Conservation (phyloP, 2,329 filamentous ascomycete species). For the Neoscytalidium dimidiatum region DNA sequence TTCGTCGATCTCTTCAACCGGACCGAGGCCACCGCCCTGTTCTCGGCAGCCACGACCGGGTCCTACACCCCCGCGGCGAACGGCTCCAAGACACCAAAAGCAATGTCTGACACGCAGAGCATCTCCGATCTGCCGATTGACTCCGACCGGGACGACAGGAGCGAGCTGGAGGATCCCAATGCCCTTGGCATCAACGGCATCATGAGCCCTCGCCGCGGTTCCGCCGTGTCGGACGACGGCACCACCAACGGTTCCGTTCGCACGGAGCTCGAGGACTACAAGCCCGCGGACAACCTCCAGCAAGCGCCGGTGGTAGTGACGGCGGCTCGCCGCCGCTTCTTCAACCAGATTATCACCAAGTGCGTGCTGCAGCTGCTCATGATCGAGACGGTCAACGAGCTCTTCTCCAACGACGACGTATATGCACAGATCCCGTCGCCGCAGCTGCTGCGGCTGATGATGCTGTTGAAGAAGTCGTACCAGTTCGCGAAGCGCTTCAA, state of each 20-base stretch:
- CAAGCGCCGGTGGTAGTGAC: conserved; percentile 92
- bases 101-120: conserved; percentile 32
- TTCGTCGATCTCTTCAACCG: conserved; percentile 95
- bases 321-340: conserved; percentile 88
- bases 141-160: conserved; percentile 29
- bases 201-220: conserved; percentile 29
- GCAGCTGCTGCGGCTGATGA: conserved; percentile 90
- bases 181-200: conserved; percentile 49
- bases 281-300: conserved; percentile 64
- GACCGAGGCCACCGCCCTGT: conserved; percentile 92
- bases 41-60: conserved; percentile 71
- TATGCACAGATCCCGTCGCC: conserved; percentile 89
- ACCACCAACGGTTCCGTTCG: conserved; percentile 42
- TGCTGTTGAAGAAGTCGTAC: conserved; percentile 90
- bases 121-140: conserved; percentile 36
- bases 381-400: conserved; percentile 98
- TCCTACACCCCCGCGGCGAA: conserved; percentile 45
- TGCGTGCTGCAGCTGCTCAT: conserved; percentile 97
- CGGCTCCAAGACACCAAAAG: conserved; percentile 40
- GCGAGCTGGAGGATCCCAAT: conserved; percentile 33
- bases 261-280: conserved; percentile 79
- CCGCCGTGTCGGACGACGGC: conserved; percentile 32
- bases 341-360: conserved; percentile 98
- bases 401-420: conserved; percentile 96
- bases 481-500: conserved; percentile 98